Evolutionary conservation across 169 alveolate genomes (phyloP).

Genomic region (Cryptosporidium ryanae): DNA sequence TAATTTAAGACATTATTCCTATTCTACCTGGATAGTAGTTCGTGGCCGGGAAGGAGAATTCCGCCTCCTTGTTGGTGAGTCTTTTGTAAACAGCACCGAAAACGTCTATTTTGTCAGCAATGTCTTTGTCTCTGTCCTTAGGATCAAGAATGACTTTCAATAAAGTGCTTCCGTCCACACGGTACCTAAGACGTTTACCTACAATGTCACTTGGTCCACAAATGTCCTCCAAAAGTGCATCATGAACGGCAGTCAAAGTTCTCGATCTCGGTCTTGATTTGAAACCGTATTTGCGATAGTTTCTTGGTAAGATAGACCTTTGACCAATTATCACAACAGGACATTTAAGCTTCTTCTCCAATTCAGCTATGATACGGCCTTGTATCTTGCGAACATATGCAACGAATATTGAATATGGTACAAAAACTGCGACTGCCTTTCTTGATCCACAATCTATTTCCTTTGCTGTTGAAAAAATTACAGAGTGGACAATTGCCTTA

Average conservation of each 20-base stretch:
- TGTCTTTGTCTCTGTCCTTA: conserved; percentile 93
- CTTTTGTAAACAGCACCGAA: conserved; percentile 94
- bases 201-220: conserved; percentile 93
- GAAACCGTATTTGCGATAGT: conserved; percentile 85
- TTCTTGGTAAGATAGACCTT: conserved; percentile 90
- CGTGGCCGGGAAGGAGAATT: conserved; percentile 86
- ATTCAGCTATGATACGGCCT: conserved; percentile 90
- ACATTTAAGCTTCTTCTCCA: conserved; percentile 93
- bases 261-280: conserved; percentile 94
- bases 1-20: conserved; percentile 68
- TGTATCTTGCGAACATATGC: conserved; percentile 88
- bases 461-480: conserved; percentile 86
- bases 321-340: conserved; percentile 93
- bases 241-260: conserved; percentile 95
- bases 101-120: conserved; percentile 94
- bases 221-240: conserved; percentile 94
- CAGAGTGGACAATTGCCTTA: conserved; percentile 85
- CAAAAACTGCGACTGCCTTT: conserved; percentile 88
- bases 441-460: conserved; percentile 85
- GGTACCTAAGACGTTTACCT: conserved; percentile 92
- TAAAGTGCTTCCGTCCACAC: conserved; percentile 93
- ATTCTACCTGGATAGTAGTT: conserved; percentile 74
- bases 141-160: conserved; percentile 94
- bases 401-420: conserved; percentile 88
- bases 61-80: conserved; percentile 93